Evolutionary conservation across 1,284 basidiomycete species (phyloP).

Genomic region (Ceratobasidium papillatum): DNA sequence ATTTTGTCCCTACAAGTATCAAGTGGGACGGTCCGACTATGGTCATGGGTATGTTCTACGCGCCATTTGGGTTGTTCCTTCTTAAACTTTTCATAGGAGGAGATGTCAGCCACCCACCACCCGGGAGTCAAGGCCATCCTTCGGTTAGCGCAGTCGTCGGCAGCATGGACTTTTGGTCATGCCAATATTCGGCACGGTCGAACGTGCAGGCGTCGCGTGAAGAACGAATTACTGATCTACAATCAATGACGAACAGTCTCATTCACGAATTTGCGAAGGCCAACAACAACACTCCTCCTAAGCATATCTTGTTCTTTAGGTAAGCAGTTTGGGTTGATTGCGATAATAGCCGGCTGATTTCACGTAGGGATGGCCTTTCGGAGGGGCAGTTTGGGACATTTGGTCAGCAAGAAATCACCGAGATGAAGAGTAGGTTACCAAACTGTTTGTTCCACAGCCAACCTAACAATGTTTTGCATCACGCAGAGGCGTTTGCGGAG

Average conservation of each 20-base stretch:
- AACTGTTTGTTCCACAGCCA: neutral
- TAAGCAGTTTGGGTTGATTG: neutral
- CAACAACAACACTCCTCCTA: constrained; percentile 26
- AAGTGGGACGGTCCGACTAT: constrained; percentile 31
- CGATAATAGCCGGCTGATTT: neutral
- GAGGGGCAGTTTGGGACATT: constrained; percentile 59
- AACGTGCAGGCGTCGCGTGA: constrained; percentile 73
- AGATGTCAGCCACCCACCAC: constrained; percentile 40
- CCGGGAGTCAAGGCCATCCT: constrained; percentile 72
- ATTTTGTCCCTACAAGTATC: constrained; percentile 24
- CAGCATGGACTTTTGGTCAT: constrained; percentile 67
- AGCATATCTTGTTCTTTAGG: constrained; percentile 40
- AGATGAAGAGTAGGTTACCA: constrained; percentile 33
- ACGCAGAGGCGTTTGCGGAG: constrained; percentile 35
- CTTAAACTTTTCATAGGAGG: constrained; percentile 9
- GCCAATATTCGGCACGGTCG: constrained; percentile 63
- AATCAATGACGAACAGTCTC: constrained; percentile 10
- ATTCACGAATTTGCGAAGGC: constrained; percentile 1
- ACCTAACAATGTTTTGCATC: neutral
- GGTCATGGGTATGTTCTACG: constrained; percentile 30
- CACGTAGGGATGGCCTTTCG: constrained; percentile 69
- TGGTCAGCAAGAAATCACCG: constrained; percentile 41
- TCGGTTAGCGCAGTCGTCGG: constrained; percentile 80
- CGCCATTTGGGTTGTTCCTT: neutral
- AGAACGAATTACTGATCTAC: constrained; percentile 67